Conservation (phyloP, 345 rosid genomes). For the Hibiscus tridactylites region DNA sequence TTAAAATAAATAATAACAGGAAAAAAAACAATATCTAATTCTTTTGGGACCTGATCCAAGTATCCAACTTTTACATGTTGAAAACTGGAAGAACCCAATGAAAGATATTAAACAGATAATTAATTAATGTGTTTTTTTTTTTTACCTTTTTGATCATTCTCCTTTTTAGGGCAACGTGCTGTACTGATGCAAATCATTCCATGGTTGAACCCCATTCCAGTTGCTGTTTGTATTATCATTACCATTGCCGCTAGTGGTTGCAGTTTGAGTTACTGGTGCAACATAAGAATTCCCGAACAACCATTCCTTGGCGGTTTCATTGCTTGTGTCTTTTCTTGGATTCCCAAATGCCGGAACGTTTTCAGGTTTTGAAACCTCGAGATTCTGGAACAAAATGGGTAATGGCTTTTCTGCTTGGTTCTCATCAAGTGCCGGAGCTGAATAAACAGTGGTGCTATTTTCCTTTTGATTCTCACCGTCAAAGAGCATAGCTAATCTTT, state of each 20-base stretch:
- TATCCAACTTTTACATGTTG: conserved; percentile 20
- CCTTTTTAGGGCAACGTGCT: conserved; percentile 39
- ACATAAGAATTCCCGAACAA: conserved; percentile 55
- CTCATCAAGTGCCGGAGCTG: conserved; percentile 19
- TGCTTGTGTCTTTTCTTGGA: conserved; percentile 28
- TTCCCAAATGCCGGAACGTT: conserved; percentile 11
- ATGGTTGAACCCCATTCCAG: conserved; percentile 30
- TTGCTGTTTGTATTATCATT: conserved; percentile 16
- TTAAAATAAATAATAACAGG: no score
- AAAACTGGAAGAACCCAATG: conserved; percentile 12
- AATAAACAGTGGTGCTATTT: conserved; percentile 8
- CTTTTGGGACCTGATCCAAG: no score
- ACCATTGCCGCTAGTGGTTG: conserved; percentile 28
- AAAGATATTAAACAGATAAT: conserved; percentile 8
- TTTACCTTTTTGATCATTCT: conserved; percentile 19
- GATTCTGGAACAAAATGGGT: conserved; percentile 59
- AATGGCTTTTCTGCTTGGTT: conserved; percentile 40
- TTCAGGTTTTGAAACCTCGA: conserved; percentile 38
- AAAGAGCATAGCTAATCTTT: conserved; percentile 58
- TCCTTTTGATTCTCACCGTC: conserved; percentile 36
- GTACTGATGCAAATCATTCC: conserved; percentile 42
- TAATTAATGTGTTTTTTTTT: no score
- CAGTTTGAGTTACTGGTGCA: conserved; percentile 23
- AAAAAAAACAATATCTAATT: no score
- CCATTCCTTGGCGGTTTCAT: conserved; percentile 51